Base-by-base conservation (phyloP, 345 rosid genomes). In the Sisymbrium altissimum region DNA sequence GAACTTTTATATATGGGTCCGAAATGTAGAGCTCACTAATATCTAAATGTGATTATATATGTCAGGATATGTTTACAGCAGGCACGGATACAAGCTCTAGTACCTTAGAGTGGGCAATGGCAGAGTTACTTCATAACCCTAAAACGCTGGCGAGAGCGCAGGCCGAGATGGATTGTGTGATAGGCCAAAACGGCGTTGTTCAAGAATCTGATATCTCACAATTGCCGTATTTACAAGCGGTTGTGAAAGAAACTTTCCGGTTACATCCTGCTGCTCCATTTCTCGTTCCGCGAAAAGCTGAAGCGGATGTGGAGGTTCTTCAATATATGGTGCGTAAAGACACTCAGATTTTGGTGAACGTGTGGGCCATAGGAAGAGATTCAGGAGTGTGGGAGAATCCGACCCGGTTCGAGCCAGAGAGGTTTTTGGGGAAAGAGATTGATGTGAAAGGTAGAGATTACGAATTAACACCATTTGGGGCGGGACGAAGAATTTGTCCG, bases 51-150 rank as follows among this genome's bases (percentile, higher is more conserved):
- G 39, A 2, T 50, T 60, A 3, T 19, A 3, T 19, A 45, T 46
- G 14, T 64, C 54, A 84, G 84, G 87, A 81, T 27, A 25, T 80
- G 48, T 80, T 86, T 30, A 1, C 30, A 17, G 91, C 77, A 0
- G 88, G 87, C 3, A 77, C 83, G 1, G 88, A 86, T 23, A 84
- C 87, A 17, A 81, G 21, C 38, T 72, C 83, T 17, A 45, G 68
- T 46, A 76, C 80, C 3, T 25, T 80, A 35, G 80, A 80, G 17
- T 80, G 80, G 80, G 80, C 78, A 7, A 40, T 80, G 78, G 23
- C 78, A 3, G 83, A 78, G 14, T 43, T 79, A 61, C 71, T 79
- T 30, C 9, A 44, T 5, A 80, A 30, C 59, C 80, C 78, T 4
- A 23, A 71, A 40, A 68, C 19, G 0, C 17, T 79, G 36, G 49